A percentile compares a stretch with the other conserved stretches of the same genome.
These are phyloP conservation scores for Sanghuangporus weigelae DNA, from an alignment of 1,284 basidiomycete species.

Conservation along the genomic window DNA sequence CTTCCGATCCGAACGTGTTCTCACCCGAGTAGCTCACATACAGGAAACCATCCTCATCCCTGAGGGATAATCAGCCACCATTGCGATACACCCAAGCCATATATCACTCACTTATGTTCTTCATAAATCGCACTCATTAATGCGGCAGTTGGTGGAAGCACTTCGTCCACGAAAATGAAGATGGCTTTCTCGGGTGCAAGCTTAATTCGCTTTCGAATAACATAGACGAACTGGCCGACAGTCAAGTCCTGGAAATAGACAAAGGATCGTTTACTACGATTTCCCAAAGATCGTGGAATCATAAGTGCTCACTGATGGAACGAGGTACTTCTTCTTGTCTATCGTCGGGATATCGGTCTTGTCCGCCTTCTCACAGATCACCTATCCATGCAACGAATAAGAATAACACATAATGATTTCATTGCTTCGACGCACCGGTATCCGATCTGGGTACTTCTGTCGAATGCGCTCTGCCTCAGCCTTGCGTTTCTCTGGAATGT, in stretches of 20 bases:
- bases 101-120: conserved; percentile 86
- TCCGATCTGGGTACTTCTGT: conserved; percentile 98
- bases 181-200: conserved; percentile 99
- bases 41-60: conserved; percentile 95
- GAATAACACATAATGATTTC: conserved; percentile 16
- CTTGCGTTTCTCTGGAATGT: conserved; percentile 87
- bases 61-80: conserved; percentile 31
- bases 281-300: background rate
- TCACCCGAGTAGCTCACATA: conserved; percentile 96
- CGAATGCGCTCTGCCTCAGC: conserved; percentile 95
- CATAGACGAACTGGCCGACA: conserved; percentile 98
- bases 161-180: conserved; percentile 99
- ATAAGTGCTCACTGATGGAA: conserved; percentile 74
- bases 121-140: conserved; percentile 99
- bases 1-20: conserved; percentile 78
- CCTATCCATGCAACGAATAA: conserved; percentile 43
- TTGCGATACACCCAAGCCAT: conserved; percentile 7
- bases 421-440: conserved; percentile 67
- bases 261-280: background rate
- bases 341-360: conserved; percentile 98
- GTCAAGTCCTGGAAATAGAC: conserved; percentile 76
- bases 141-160: conserved; percentile 95
- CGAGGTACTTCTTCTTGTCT: conserved; percentile 99
- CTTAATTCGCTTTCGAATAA: conserved; percentile 99
- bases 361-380: conserved; percentile 99